Conservation (phyloP, 2,329 filamentous ascomycete genomes). For the Penicillium sp. region DNA sequence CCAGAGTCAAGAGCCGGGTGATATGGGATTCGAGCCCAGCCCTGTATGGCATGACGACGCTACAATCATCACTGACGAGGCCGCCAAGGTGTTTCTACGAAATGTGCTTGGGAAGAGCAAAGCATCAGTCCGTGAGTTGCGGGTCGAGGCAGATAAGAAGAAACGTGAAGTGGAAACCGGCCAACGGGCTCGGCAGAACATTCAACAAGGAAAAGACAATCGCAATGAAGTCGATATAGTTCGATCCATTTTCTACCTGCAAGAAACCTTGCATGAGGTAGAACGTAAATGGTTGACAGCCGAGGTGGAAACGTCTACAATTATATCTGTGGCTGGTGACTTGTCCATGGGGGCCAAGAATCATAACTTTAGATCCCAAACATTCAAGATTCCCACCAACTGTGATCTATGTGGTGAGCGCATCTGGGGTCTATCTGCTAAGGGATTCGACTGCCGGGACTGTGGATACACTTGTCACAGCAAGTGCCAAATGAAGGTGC, state of each 20-base stretch:
- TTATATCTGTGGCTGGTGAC: constrained; percentile 89
- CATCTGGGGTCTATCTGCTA: constrained; percentile 95
- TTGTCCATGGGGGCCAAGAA: constrained; percentile 90
- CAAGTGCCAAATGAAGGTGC: constrained; percentile 99
- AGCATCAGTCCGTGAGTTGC: constrained; percentile 75
- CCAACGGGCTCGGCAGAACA: constrained; percentile 72
- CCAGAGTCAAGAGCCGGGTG: constrained; percentile 78
- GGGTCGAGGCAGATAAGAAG: constrained; percentile 83
- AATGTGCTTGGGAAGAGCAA: constrained; percentile 94
- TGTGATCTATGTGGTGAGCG: constrained; percentile 95
- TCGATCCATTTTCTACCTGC: constrained; percentile 77
- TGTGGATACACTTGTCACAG: constrained; percentile 98
- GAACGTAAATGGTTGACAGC: constrained; percentile 84
- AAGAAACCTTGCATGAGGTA: constrained; percentile 82
- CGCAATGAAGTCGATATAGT: constrained; percentile 87
- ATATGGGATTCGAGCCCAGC: constrained; percentile 89
- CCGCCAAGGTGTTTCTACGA: constrained; percentile 85
- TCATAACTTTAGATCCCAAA: constrained; percentile 98
- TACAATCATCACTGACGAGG: constrained; percentile 81
- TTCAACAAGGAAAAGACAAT: constrained; percentile 83
- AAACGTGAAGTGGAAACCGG: constrained; percentile 79
- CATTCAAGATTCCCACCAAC: constrained; percentile 98
- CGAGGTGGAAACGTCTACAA: constrained; percentile 91
- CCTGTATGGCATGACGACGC: constrained; percentile 97
- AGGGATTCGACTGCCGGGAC: constrained; percentile 93